Conservation (phyloP, 1,284 basidiomycete species). For the Pyrrhoderma noxium region DNA sequence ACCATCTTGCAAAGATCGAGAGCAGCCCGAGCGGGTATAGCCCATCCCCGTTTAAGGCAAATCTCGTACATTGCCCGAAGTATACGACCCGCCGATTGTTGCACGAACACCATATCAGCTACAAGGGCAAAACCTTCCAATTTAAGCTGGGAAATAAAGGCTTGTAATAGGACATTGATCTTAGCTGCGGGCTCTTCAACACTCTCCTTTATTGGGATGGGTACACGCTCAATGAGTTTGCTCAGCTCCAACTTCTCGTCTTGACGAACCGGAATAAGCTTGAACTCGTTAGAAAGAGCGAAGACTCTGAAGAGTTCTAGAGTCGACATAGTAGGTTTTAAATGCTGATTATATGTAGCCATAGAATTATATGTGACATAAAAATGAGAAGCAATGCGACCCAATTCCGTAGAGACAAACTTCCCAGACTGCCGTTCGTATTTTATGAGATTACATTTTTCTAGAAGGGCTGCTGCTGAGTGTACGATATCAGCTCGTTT, state of each 20-base stretch:
- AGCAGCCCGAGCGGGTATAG: conserved; percentile 84
- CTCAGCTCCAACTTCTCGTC: conserved; percentile 82
- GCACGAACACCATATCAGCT: conserved; percentile 97
- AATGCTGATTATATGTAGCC: conserved; percentile 94
- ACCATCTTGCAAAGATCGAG: conserved; percentile 98
- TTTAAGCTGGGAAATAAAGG: conserved; percentile 93
- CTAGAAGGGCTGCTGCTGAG: conserved; percentile 88
- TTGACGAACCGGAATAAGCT: conserved; percentile 70
- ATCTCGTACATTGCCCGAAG: conserved; percentile 98
- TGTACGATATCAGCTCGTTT: conserved; percentile 94
- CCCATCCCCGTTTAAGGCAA: conserved; percentile 98
- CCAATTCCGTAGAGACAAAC: conserved; percentile 89
- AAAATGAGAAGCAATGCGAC: conserved; percentile 93
- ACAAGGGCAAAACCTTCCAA: conserved; percentile 93
- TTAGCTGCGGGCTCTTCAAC: conserved; percentile 96
- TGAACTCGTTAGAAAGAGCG: conserved; percentile 96
- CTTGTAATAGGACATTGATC: conserved; percentile 94
- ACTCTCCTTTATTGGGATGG: conserved; percentile 95
- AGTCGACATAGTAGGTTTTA: conserved; percentile 80
- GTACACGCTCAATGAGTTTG: conserved; percentile 93
- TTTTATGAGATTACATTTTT: conserved; percentile 91
- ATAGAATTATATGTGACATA: conserved; percentile 96
- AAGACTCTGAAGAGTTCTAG: conserved; percentile 96
- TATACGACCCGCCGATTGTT: conserved; percentile 89
- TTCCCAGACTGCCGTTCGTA: conserved; percentile 88